These are phyloP conservation scores for Populus tremula DNA, from an alignment of 345 rosid species.

Conservation along the genomic window DNA sequence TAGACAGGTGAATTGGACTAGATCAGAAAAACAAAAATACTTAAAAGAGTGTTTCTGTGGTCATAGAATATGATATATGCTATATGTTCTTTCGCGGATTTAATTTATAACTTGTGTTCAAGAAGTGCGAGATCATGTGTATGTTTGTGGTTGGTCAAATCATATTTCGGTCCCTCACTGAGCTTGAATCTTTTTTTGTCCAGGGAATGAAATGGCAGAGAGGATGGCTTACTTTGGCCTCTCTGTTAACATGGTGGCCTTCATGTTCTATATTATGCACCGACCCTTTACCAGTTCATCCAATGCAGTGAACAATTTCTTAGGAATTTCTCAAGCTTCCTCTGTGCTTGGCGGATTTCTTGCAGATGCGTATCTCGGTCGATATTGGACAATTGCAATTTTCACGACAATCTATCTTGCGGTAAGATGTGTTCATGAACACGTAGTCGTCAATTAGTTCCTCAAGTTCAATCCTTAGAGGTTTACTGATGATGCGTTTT, in stretches of 20 bases:
- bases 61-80: too few species aligned
- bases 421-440: constrained; percentile 33
- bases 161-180: neutral
- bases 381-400: constrained; percentile 90
- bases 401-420: constrained; percentile 83
- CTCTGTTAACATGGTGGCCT: constrained; percentile 91
- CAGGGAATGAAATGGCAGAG: constrained; percentile 97
- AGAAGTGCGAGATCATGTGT: too few species aligned
- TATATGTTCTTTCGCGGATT: too few species aligned
- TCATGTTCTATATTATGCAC: constrained; percentile 90
- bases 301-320: constrained; percentile 81
- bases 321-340: constrained; percentile 87
- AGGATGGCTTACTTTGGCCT: constrained; percentile 93
- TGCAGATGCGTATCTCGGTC: constrained; percentile 93
- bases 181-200: constrained; percentile 1
- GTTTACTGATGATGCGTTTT: neutral
- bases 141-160: too few species aligned
- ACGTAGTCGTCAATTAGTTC: too few species aligned
- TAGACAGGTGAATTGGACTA: too few species aligned
- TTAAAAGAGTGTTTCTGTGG: too few species aligned
- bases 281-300: constrained; percentile 78
- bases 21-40: too few species aligned
- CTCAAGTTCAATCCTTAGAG: neutral
- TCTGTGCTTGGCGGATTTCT: constrained; percentile 90
- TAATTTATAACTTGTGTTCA: too few species aligned